These are phyloP conservation scores for Metschnikowia aberdeeniae DNA, from an alignment of 805 yeast species.

Conservation along the genomic window DNA sequence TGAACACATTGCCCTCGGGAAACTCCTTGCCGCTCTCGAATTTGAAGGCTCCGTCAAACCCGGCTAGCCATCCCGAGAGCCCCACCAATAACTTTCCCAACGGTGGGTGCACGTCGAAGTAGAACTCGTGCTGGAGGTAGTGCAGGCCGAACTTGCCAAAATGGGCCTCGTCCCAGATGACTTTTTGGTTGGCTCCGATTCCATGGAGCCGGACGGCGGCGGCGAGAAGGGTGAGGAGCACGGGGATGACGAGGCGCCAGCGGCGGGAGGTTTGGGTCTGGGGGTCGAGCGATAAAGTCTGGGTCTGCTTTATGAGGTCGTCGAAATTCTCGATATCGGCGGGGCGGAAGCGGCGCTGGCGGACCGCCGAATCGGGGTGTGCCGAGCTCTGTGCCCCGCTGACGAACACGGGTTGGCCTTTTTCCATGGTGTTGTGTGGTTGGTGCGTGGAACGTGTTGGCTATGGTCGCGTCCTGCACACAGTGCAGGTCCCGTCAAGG, in stretches of 20 bases:
- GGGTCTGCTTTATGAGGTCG: conserved; percentile 16
- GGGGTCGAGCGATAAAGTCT: conserved; percentile 13
- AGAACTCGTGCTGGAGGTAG: conserved; percentile 72
- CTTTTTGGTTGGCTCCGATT: conserved; percentile 58
- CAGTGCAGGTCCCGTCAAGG: too few species aligned
- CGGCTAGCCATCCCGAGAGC: conserved; percentile 72
- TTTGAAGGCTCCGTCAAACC: conserved; percentile 83
- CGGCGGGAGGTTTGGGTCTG: neutral
- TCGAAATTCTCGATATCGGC: conserved; percentile 8
- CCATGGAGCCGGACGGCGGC: conserved; percentile 50
- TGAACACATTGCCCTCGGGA: conserved; percentile 75
- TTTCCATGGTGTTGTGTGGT: neutral
- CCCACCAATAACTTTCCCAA: conserved; percentile 80
- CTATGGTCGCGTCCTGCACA: neutral
- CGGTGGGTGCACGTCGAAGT: conserved; percentile 87
- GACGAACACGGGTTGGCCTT: neutral
- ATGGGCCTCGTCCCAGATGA: conserved; percentile 95
- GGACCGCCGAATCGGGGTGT: neutral
- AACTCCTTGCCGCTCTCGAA: conserved; percentile 79
- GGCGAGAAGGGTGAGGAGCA: conserved; percentile 13
- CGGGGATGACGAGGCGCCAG: conserved; percentile 11
- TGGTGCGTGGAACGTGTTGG: neutral
- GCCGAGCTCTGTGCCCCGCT: neutral
- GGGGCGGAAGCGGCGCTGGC: conserved; percentile 1
- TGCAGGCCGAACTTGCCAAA: conserved; percentile 84